phyloP scores from a whole-genome alignment of 805 yeast genomes.

The Candida vartiovaarae region DNA sequence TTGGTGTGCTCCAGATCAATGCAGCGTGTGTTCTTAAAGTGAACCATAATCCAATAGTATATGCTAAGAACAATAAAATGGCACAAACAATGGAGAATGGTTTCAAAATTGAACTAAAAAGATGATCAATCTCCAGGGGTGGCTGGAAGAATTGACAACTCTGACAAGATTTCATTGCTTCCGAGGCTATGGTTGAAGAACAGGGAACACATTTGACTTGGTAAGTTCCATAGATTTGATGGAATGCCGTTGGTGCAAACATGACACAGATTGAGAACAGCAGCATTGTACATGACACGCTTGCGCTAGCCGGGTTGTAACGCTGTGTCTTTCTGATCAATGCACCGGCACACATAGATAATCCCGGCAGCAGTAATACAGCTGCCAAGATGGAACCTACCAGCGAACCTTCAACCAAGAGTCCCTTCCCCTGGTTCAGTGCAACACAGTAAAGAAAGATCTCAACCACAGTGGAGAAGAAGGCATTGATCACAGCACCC shows the following conservation, averaged over 20 bases:
- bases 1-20: constrained; percentile 81
- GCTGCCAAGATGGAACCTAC: constrained; percentile 93
- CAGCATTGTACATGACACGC: constrained; percentile 94
- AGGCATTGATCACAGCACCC: constrained; percentile 97
- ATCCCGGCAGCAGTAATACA: constrained; percentile 83
- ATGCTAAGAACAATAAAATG: constrained; percentile 70
- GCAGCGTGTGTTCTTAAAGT: constrained; percentile 96
- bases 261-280: constrained; percentile 84
- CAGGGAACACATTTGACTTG: constrained; percentile 67
- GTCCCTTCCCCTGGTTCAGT: constrained; percentile 73
- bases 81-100: constrained; percentile 86
- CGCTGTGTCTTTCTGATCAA: constrained; percentile 85
- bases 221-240: constrained; percentile 84
- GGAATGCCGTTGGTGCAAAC: constrained; percentile 87
- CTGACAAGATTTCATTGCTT: constrained; percentile 39
- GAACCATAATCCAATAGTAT: constrained; percentile 83
- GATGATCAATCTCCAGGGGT: constrained; percentile 57
- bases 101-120: constrained; percentile 61
- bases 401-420: constrained; percentile 90
- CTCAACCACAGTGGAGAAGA: constrained; percentile 93
- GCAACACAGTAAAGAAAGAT: constrained; percentile 91
- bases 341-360: constrained; percentile 98
- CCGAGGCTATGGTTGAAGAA: constrained; percentile 9
- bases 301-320: constrained; percentile 93
- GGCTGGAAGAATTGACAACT: constrained; percentile 77